These are phyloP conservation scores for Clarireedia hainanense DNA, from an alignment of 2,329 filamentous ascomycete species.

Conservation along the genomic window DNA sequence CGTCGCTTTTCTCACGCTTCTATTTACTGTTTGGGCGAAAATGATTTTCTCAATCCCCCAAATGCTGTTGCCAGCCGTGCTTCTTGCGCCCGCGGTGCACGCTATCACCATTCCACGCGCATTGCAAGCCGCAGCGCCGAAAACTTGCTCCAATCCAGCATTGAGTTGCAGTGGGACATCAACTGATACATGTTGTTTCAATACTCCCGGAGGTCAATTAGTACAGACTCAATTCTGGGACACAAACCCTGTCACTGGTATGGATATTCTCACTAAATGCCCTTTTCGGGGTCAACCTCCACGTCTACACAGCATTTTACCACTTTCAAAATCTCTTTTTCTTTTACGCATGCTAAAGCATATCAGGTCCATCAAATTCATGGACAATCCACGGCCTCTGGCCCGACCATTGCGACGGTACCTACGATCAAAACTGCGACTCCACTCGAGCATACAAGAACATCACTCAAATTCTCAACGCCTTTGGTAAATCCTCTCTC, in stretches of 20 bases:
- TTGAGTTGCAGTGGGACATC: slow-evolving; percentile 46
- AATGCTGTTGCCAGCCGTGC: slow-evolving; percentile 2
- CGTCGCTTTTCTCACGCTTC: neutral
- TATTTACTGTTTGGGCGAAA: neutral
- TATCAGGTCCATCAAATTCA: slow-evolving; percentile 44
- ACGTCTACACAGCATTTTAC: too few species aligned
- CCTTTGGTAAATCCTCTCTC: slow-evolving; percentile 45
- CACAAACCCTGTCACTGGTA: slow-evolving; percentile 45
- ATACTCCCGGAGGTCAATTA: slow-evolving; percentile 61
- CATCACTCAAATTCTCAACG: slow-evolving; percentile 52
- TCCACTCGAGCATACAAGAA: slow-evolving; percentile 53
- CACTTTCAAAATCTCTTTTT: too few species aligned
- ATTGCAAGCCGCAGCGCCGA: slow-evolving; percentile 17
- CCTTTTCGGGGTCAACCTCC: neutral
- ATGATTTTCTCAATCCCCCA: neutral
- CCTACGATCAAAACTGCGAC: slow-evolving; percentile 61
- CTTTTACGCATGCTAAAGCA: neutral
- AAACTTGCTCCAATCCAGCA: slow-evolving; percentile 21
- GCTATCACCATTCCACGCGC: slow-evolving; percentile 8
- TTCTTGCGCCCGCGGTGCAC: slow-evolving; percentile 3
- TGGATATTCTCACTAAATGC: neutral
- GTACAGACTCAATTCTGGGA: slow-evolving; percentile 77
- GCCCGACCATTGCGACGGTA: slow-evolving; percentile 60
- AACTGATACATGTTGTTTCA: slow-evolving; percentile 65
- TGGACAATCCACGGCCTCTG: slow-evolving; percentile 69